Evolutionary conservation across 2,329 filamentous ascomycete genomes (phyloP), one percentile per base, ranked within the genome.

Genomic region (Allantophomopsis lycopodina): DNA sequence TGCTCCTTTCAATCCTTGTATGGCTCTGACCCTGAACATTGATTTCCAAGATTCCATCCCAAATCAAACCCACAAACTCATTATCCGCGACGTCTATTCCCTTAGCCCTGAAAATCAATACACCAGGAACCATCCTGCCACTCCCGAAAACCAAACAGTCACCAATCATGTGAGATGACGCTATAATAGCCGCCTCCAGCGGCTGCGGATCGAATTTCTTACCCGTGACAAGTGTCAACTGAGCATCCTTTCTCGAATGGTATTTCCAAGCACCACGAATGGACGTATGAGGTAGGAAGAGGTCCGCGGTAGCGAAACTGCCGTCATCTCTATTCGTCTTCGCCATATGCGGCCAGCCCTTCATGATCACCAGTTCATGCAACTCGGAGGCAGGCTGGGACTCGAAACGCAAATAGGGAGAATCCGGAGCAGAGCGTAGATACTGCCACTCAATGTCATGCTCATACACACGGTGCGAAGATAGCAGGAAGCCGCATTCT

Each of bases 201-300:
- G 71, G 69, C 2, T 69, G 67, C 1, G 77, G 76, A 46, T 81
- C 75, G 43, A 82, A 79, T 47, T 82, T 83, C 59, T 81, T 80
- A 2, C 78, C 77, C 6, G 76, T 82, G 8, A 72, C 59, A 4
- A 83, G 61, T 0, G 71, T 72, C 30, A 82, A 64, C 39, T 75
- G 75, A 3, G 71, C 66, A 46, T 83, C 79, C 1, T 68, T 66
- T 32, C 78, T 61, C 1, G 70, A 73, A 39, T 77, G 65, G 48
- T 80, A 80, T 28, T 66, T 64, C 76, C 76, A 83, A 0, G 73
- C 71, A 40, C 69, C 58, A 0, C 55, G 41, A 7, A 73, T 69
- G 0, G 46, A 59, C 1, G 62, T 49, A 49, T 82, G 76, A 2
- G 60, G 59, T 39, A 65, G 64, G 43, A 83, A 81, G 1, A 83